Percentiles rank a stretch among this genome's conserved stretches.
phyloP scores from a whole-genome alignment of 441 rosid genomes.

The Viola pubescens region DNA sequence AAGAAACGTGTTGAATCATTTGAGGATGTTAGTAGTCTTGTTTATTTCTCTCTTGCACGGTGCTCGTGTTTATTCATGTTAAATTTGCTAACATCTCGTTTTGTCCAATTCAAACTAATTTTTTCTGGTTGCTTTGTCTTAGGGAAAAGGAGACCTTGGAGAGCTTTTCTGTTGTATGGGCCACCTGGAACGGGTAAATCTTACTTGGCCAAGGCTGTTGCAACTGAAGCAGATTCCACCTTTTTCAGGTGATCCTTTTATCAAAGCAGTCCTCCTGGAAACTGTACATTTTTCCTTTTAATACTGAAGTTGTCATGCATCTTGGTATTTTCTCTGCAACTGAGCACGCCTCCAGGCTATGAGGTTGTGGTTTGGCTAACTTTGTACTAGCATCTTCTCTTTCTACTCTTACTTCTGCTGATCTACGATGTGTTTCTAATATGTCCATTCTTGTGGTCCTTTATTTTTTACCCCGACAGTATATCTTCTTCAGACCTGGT shows the following conservation, averaged over 20 bases:
- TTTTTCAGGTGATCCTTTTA: slow-evolving; percentile 51
- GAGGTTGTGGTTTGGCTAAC: too few species aligned
- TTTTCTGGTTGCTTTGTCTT: slow-evolving; percentile 7
- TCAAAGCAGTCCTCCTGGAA: not conserved
- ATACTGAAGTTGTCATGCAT: too few species aligned
- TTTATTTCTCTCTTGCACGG: not conserved
- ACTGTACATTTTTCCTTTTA: too few species aligned
- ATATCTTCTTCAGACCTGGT: slow-evolving; percentile 84
- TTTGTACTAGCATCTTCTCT: too few species aligned
- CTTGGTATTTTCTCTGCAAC: too few species aligned
- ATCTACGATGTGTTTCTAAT: too few species aligned
- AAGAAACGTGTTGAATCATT: not conserved
- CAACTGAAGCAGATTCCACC: slow-evolving; percentile 85
- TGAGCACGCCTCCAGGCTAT: too few species aligned
- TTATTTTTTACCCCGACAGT: slow-evolving; percentile 24
- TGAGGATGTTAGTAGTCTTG: not conserved
- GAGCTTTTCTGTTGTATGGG: slow-evolving; percentile 73
- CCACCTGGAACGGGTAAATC: slow-evolving; percentile 91
- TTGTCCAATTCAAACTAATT: not conserved
- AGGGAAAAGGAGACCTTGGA: slow-evolving; percentile 81
- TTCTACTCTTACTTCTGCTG: too few species aligned
- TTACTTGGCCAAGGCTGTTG: slow-evolving; percentile 82
- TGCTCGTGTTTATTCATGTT: not conserved
- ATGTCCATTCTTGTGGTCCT: too few species aligned
- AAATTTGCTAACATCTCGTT: not conserved